Percentiles rank a stretch among this genome's conserved stretches.
Evolutionary conservation across 2,329 filamentous ascomycete species (phyloP).

Genomic region (Penicillium sp.): DNA sequence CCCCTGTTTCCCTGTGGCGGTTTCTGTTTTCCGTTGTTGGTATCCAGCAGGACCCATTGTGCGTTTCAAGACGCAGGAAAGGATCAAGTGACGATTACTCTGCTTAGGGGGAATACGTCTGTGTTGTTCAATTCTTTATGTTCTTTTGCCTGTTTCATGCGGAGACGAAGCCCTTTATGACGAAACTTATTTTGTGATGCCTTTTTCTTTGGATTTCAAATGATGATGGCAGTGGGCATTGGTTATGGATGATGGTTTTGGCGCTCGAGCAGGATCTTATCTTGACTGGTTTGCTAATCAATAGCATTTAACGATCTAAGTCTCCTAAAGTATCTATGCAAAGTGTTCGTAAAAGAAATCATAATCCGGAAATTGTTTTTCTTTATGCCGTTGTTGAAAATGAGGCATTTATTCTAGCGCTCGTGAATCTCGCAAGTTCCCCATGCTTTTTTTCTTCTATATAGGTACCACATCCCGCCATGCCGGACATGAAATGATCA

Average conservation of each 20-base stretch:
- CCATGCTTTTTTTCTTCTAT: not conserved
- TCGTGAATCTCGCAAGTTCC: conserved; percentile 1
- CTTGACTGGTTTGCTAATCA: not conserved
- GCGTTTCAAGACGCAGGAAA: conserved; percentile 17
- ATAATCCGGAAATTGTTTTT: not conserved
- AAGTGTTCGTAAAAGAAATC: not conserved
- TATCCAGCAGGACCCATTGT: conserved; percentile 1
- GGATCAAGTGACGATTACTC: conserved; percentile 1
- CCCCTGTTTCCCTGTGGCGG: conserved; percentile 5
- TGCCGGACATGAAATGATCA: not conserved
- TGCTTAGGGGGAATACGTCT: not conserved
- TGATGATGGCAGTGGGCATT: not conserved
- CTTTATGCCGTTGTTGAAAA: conserved; percentile 37
- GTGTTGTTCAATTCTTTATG: not conserved
- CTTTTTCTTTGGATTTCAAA: not conserved
- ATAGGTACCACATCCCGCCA: not conserved
- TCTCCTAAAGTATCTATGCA: not conserved
- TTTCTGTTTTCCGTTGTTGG: not conserved
- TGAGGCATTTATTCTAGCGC: conserved; percentile 5
- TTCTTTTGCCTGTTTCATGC: conserved; percentile 8
- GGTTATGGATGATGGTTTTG: not conserved
- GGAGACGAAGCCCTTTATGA: conserved; percentile 5
- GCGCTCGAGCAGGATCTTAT: not conserved
- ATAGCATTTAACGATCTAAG: not conserved
- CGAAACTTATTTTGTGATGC: conserved; percentile 2